A percentile compares a stretch with the other conserved stretches of the same genome.
Evolutionary conservation across 129 eudicot genomes (phyloP).

Genomic region (Pseudognaphalium luteoalbum): DNA sequence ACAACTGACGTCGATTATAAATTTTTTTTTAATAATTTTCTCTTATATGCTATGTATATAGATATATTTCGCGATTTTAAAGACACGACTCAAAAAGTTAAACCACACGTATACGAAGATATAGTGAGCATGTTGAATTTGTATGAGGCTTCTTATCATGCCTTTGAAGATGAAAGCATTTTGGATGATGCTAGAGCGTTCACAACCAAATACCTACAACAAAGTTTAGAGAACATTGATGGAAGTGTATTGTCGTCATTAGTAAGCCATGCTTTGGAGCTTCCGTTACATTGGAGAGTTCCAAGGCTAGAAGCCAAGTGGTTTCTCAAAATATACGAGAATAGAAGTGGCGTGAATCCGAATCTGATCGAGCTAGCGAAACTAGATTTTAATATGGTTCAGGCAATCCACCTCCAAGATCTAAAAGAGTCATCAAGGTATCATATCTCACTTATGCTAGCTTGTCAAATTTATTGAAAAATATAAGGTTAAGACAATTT

Average conservation of each 20-base stretch:
- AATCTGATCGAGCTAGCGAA: conserved; percentile 24
- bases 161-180: conserved; percentile 26
- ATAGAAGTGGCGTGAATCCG: conserved; percentile 8
- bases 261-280: conserved; percentile 30
- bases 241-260: conserved; percentile 14
- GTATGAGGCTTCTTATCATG: conserved; percentile 32
- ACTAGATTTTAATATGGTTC: conserved; percentile 31
- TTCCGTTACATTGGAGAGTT: conserved; percentile 31
- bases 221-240: conserved; percentile 7
- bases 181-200: conserved; percentile 26
- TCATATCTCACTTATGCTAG: no score
- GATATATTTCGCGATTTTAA: conserved; percentile 19
- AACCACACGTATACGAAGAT: background rate
- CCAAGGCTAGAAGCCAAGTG: conserved; percentile 31
- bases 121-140: conserved; percentile 23
- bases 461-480: no score
- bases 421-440: conserved; percentile 34
- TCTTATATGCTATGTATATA: background rate
- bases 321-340: conserved; percentile 21
- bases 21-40: no score
- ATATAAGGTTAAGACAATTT: no score
- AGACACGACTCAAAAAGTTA: background rate
- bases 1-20: no score
- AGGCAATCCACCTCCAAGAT: conserved; percentile 32
- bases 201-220: conserved; percentile 11